Base-by-base conservation (phyloP, 2,329 filamentous ascomycete genomes). In the Neonectria sp. region DNA sequence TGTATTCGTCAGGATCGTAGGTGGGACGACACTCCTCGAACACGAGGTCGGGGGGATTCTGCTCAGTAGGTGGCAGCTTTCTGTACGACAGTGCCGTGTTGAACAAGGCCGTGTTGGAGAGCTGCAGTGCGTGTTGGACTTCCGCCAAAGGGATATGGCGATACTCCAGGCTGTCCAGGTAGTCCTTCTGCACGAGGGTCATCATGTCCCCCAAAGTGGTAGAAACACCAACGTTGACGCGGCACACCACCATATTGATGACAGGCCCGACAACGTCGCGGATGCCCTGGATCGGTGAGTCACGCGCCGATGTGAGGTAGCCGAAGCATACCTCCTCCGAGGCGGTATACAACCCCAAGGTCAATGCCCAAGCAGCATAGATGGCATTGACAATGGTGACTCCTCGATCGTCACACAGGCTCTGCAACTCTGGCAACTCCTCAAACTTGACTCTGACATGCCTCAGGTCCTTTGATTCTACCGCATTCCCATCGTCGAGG, bases 231-330 rank as follows among this genome's bases (percentile, higher is more conserved):
- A 85, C 67, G 64, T 78, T 75, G 7, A 86, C 78, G n/a, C 85
- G 82, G 63, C 84, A 88, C 43, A 86, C 83, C 3, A 89, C 81
- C 84, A 89, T 89, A 68, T 88, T 88, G 71, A 89, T 87, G 49
- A 89, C 87, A 29, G 82, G 80, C 0, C 88, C 88, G 11, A 86
- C 80, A 2, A 85, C 81, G 2, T 86, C 79, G 2, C 82, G 78
- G 15, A 88, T 84, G 3, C 82, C 81, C 1, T 80, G 75, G 2
- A 89, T 79, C 0, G 84, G 82, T 1, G 84, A 78, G 68, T 89
- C 86, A 25, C 88, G 81, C 4, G 86, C 86, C 0, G 86, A 86
- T 1, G 86, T 76, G 0, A 88, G 82, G 60, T 88, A 86, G 0
- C 87, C 87, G 62, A 89, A 89, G 40, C 84, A 85, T 0, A 88